Conservation (phyloP, 2,329 filamentous ascomycete genomes). For the Helotiales sp. region DNA sequence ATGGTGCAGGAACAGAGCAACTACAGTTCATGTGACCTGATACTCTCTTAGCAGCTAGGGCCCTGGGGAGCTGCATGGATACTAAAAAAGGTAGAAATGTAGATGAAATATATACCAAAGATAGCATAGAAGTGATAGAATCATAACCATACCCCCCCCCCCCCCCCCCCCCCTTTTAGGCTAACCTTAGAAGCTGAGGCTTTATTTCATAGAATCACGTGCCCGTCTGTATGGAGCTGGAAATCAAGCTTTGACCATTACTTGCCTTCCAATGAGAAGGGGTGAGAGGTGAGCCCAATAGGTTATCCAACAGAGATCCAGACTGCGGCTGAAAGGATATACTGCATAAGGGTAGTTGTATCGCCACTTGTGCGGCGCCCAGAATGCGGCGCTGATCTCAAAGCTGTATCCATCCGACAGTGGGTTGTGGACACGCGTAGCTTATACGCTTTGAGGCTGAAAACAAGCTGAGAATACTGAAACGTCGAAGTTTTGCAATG, state of each 20-base stretch:
- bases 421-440: background rate
- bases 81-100: too few species aligned
- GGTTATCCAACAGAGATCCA: background rate
- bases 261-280: background rate
- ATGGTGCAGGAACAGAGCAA: too few species aligned
- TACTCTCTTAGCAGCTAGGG: too few species aligned
- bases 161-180: too few species aligned
- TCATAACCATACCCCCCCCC: too few species aligned
- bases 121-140: too few species aligned
- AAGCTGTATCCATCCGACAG: background rate
- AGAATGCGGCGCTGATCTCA: background rate
- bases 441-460: background rate
- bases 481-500: background rate
- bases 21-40: too few species aligned
- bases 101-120: too few species aligned
- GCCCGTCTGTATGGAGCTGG: too few species aligned
- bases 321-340: background rate
- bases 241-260: too few species aligned
- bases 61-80: too few species aligned
- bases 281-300: background rate
- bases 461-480: background rate
- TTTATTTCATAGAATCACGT: background rate
- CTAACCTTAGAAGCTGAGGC: too few species aligned
- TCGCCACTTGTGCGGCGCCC: background rate
- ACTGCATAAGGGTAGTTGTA: background rate